These are phyloP conservation scores for Corymbia maculata DNA, from an alignment of 345 rosid species.

Conservation along the genomic window DNA sequence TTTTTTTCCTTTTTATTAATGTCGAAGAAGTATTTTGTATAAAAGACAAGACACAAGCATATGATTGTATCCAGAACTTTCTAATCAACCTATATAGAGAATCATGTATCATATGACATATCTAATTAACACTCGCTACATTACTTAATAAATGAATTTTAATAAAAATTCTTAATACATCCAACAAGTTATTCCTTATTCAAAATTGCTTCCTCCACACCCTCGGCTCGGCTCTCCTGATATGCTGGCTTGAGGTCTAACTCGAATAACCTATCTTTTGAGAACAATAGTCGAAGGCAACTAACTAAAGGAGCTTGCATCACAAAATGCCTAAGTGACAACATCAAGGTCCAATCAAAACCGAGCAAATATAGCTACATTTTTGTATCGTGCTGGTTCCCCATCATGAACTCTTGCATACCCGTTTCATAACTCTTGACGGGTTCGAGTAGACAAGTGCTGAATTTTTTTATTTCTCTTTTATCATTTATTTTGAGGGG, in stretches of 20 bases:
- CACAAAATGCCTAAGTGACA: not conserved
- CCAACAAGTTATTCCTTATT: not conserved
- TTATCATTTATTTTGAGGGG: not conserved
- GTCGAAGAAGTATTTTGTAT: not conserved
- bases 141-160: no score
- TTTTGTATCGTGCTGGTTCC: not conserved
- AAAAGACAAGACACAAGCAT: not conserved
- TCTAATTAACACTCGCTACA: no score
- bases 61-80: not conserved
- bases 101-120: no score
- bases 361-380: not conserved
- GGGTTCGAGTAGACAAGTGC: not conserved
- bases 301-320: not conserved
- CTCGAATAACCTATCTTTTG: not conserved
- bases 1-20: not conserved
- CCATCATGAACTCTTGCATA: not conserved
- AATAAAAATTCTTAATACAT: not conserved
- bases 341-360: not conserved
- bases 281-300: not conserved
- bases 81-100: not conserved
- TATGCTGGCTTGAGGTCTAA: not conserved
- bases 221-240: rapidly evolving
- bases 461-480: no score
- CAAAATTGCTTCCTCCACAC: not conserved
- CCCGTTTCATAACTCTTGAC: not conserved